A percentile compares a stretch with the other conserved stretches of the same genome.
Conservation (phyloP, 768 basidiomycete genomes). For the Hypsizygus marmoreus region DNA sequence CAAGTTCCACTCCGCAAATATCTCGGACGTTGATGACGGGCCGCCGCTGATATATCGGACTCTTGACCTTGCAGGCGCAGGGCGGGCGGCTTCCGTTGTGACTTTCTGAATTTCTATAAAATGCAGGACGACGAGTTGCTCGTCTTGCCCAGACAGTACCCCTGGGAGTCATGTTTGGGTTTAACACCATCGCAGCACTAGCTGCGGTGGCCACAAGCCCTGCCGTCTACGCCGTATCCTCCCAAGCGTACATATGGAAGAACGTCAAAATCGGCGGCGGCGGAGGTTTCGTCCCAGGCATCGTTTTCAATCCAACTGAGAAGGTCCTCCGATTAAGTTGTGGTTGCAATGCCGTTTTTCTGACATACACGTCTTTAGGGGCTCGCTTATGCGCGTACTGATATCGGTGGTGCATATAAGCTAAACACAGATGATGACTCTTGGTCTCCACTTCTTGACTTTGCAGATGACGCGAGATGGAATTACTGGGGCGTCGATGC, state of each 20-base stretch:
- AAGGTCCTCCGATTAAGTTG: constrained; percentile 27
- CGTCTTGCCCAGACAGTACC: background rate
- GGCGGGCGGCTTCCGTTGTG: background rate
- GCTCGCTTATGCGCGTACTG: constrained; percentile 65
- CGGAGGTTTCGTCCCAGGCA: constrained; percentile 55
- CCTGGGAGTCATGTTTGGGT: constrained; percentile 29
- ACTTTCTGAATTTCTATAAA: constrained; percentile 13
- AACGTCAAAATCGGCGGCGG: constrained; percentile 59
- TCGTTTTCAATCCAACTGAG: constrained; percentile 62
- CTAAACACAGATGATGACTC: constrained; percentile 60
- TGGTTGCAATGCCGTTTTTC: background rate
- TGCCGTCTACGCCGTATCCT: constrained; percentile 39
- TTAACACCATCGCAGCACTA: constrained; percentile 33
- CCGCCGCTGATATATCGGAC: constrained; percentile 25
- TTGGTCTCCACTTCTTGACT: constrained; percentile 67
- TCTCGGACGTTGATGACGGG: constrained; percentile 19
- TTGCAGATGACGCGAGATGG: constrained; percentile 49
- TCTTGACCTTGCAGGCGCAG: background rate
- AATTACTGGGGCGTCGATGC: constrained; percentile 65
- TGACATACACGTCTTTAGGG: constrained; percentile 35
- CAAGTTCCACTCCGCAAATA: constrained; percentile 18
- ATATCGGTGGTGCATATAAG: constrained; percentile 67
- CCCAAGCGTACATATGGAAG: constrained; percentile 60
- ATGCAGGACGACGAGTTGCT: background rate
- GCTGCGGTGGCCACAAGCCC: constrained; percentile 25